Evolutionary conservation across 768 basidiomycete species (phyloP).

Genomic region (Royoungia palumana): DNA sequence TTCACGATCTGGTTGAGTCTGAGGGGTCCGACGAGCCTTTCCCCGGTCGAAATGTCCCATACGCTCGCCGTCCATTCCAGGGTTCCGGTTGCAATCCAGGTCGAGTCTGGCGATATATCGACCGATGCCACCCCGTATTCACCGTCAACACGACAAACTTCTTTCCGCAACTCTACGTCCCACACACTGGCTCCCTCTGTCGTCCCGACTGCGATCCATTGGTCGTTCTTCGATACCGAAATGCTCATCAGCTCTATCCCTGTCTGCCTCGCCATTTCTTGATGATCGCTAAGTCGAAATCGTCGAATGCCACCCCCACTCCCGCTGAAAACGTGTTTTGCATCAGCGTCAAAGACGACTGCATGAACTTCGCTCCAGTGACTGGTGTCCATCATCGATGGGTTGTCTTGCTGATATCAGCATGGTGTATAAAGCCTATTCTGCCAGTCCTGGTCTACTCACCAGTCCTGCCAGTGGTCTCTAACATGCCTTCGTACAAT

Average conservation of each 20-base stretch:
- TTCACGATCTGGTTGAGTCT: not conserved
- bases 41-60: not conserved
- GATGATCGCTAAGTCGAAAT: no score
- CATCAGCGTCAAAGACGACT: no score
- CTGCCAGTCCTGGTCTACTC: no score
- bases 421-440: no score
- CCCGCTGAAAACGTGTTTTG: no score
- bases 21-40: slow-evolving; percentile 2
- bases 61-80: not conserved
- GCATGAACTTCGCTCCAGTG: no score
- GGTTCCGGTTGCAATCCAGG: not conserved
- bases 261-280: not conserved
- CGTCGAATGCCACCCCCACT: no score
- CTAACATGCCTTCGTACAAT: no score
- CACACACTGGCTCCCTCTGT: not conserved
- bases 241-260: not conserved
- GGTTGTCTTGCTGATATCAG: no score
- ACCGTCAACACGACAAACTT: not conserved
- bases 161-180: not conserved
- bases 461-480: no score
- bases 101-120: not conserved
- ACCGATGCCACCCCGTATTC: not conserved
- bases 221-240: not conserved
- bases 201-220: not conserved
- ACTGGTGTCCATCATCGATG: no score